phyloP scores from a whole-genome alignment of 2,329 filamentous ascomycete genomes.

The Diaporthe capsici region DNA sequence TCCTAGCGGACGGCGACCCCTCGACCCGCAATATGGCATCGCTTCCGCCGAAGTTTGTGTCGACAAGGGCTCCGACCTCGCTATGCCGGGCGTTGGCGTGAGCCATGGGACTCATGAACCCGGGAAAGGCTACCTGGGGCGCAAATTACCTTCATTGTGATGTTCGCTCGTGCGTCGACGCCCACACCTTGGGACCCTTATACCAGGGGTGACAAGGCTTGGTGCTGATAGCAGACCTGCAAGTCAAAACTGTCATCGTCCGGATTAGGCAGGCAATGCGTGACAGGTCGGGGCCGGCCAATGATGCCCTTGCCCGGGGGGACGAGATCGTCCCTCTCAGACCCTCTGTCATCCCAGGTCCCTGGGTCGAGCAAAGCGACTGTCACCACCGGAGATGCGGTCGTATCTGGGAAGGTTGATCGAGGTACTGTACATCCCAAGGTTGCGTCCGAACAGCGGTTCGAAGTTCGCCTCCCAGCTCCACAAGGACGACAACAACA shows the following conservation, averaged over 20 bases:
- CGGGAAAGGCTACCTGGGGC: slow-evolving; percentile 29
- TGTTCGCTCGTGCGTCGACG: slow-evolving; percentile 32
- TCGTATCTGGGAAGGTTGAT: slow-evolving; percentile 27
- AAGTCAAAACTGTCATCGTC: slow-evolving; percentile 18
- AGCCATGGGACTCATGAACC: slow-evolving; percentile 33
- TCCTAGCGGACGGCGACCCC: slow-evolving; percentile 27
- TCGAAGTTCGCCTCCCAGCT: slow-evolving; percentile 29
- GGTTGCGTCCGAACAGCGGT: slow-evolving; percentile 21
- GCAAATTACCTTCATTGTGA: slow-evolving; percentile 39
- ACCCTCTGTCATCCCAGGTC: slow-evolving; percentile 30
- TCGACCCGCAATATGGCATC: slow-evolving; percentile 30
- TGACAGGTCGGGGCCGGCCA: slow-evolving; percentile 30
- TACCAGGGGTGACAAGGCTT: slow-evolving; percentile 12
- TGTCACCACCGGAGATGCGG: slow-evolving; percentile 13
- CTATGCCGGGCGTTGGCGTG: slow-evolving; percentile 18
- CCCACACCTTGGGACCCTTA: slow-evolving; percentile 29
- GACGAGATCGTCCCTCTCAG: slow-evolving; percentile 24
- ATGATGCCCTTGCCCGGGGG: slow-evolving; percentile 6
- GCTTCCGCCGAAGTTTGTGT: slow-evolving; percentile 28
- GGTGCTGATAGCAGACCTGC: slow-evolving; percentile 24
- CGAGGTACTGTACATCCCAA: slow-evolving; percentile 12
- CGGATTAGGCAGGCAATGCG: slow-evolving; percentile 32
- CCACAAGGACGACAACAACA: slow-evolving; percentile 24
- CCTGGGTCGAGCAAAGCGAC: slow-evolving; percentile 28
- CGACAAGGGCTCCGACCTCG: slow-evolving; percentile 32